Evolutionary conservation across 805 yeast genomes (phyloP), one percentile per base, ranked within the genome.

Genomic region (Ogataea ganodermae): DNA sequence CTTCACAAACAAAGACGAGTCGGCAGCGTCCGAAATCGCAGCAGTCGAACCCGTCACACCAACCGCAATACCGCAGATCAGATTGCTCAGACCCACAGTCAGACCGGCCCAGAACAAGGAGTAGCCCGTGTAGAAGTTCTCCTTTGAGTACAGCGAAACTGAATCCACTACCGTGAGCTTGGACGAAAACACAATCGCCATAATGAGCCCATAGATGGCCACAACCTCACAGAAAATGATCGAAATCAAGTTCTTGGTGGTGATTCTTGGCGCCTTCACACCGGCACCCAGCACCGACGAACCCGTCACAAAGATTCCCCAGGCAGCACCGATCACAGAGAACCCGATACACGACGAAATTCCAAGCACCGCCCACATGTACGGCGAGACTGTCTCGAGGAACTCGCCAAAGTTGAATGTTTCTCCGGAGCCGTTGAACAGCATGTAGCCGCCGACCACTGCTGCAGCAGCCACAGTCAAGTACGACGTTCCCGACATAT

Each of bases 21-120:
- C 97, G 9, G 99, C 97, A 24, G 99, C 99, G 71, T 94, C 99
- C 36, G 96, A 82, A 52, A 94, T 81, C 33, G 99, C 99, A 28
- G 98, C 99, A n/a, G 97, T 94, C 21, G 98, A 84, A 41, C 99
- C 99, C 13, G 99, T 94, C 52, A 94, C 78, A 53, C 99, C 99
- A 41, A 94, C 99, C 3, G 97, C 92, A 46, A 94, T 75, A 73
- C 99, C 99, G 78, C 99, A 94, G 50, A 94, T 85, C 67, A 94
- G 79, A 70, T 94, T 94, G 61, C 95, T 83, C 26, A 88, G 66
- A 32, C 99, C 99, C 42, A 94, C 99, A 4, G 99, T 94, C 43
- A 91, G 64, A 23, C 99, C 99, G 21, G 97, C 99, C 99, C 99
- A 94, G 69, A 94, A 94, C 52, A 94, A 75, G 6, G 98, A 83